These are phyloP conservation scores for Xylaria polymorpha DNA, from an alignment of 2,329 filamentous ascomycete species.

Conservation along the genomic window DNA sequence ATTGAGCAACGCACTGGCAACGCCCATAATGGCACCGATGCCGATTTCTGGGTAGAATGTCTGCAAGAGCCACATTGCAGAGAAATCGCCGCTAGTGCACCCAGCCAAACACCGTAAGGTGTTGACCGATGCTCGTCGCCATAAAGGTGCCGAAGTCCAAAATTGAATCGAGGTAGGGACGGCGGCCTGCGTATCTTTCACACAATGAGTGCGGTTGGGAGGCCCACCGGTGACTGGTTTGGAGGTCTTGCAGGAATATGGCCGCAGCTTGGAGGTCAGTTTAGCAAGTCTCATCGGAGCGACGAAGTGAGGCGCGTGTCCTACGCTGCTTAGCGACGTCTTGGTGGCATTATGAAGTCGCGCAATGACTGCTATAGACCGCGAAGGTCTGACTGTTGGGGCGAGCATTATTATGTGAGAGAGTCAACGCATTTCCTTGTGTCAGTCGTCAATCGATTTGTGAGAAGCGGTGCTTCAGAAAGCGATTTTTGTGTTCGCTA, in stretches of 20 bases:
- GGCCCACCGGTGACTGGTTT: background rate
- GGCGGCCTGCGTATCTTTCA: background rate
- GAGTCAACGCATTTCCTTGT: background rate
- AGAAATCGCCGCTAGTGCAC: constrained; percentile 5
- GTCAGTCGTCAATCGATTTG: no score
- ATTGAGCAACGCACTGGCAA: background rate
- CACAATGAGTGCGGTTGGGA: background rate
- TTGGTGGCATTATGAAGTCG: background rate
- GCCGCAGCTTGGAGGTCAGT: background rate
- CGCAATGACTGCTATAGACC: background rate
- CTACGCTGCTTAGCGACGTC: no score
- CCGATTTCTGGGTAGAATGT: constrained; percentile 3
- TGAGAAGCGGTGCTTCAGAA: no score
- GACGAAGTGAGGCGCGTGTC: no score
- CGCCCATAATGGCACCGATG: background rate
- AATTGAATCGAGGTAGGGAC: background rate
- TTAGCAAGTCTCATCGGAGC: background rate
- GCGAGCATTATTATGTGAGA: background rate
- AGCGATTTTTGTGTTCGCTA: background rate
- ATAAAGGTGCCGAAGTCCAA: background rate
- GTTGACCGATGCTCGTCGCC: background rate
- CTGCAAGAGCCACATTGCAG: constrained; percentile 3
- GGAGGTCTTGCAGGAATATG: background rate
- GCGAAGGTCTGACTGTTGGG: background rate
- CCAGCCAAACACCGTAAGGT: constrained; percentile 1